Base-by-base conservation (phyloP, 208 protist species). In the Wallacemonas sp. region DNA sequence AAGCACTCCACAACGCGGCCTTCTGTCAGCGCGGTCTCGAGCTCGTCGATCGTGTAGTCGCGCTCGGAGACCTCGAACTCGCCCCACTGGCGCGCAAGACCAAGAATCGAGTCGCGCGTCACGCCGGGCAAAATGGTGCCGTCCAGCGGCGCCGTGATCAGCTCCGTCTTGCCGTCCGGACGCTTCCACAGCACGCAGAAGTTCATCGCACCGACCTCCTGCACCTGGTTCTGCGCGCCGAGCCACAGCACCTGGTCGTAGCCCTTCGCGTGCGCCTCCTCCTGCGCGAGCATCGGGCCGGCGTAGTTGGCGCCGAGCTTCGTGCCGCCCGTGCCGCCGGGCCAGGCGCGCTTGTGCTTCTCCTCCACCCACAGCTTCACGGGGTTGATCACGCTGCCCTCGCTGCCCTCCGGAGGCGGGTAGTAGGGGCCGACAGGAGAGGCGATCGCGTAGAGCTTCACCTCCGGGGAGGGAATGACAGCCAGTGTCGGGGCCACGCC, bases 341-440 rank as follows among this genome's bases (percentile, higher is more conserved):
- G 90, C 95, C 95, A 99, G 25, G 98, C 98, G 55, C 98, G 94
- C 23, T 89, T 79, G 49, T 87, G 91, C 46, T 85, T 50, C 39
- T 83, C 66, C 65, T 98, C 95, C 39, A 97, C 98, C 2, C 94
- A 75, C 11, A 99, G 75, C 31, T 72, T 84, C 22, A 99, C 89
- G 3, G 97, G 86, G 16, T 87, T 96, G 66, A 99, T 97, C 3
- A 50, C 32, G 5, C 48, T 26, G n/a, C 54, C 78, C 0, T 65
- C 38, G 26, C 59, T 44, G 20, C 63, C 76, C 26, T 76, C 72
- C 26, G 62, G 52, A 11, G 65, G 71, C 32, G 81, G 72, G 74
- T 98, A 99, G 76, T 99, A 99, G 41, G 98, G 97, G 5, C 98
- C 98, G n/a, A 99, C 97, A 33, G 98, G 98, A 26, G 92, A 98